Evolutionary conservation across 768 basidiomycete species (phyloP).

Genomic region (Mycena haematopus): DNA sequence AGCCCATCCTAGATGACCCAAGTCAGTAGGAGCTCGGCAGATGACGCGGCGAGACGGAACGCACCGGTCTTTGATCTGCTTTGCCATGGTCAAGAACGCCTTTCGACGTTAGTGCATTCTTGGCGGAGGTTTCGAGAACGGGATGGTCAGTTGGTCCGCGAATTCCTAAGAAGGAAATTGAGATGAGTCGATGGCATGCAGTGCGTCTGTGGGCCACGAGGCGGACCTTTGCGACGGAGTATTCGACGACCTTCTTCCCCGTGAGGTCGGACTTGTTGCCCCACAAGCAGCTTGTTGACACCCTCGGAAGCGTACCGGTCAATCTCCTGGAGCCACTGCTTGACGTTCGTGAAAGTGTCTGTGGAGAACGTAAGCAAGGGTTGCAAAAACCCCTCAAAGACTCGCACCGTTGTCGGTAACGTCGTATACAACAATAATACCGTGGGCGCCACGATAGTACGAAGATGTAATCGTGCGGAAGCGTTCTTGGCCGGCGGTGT

Average conservation of each 20-base stretch:
- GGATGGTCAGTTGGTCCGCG: slow-evolving; percentile 92
- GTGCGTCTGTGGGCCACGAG: slow-evolving; percentile 2
- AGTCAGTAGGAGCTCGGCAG: slow-evolving; percentile 9
- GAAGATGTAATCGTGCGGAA: slow-evolving; percentile 99
- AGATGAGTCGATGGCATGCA: background rate
- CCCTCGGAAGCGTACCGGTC: slow-evolving; percentile 97
- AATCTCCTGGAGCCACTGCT: slow-evolving; percentile 82
- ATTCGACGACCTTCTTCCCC: slow-evolving; percentile 87
- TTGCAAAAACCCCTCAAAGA: background rate
- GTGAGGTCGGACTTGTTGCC: slow-evolving; percentile 99
- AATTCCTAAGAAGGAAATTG: slow-evolving; percentile 61
- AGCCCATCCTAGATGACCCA: slow-evolving; percentile 58
- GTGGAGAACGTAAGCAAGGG: background rate
- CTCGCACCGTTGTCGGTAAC: slow-evolving; percentile 90
- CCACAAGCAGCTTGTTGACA: slow-evolving; percentile 97
- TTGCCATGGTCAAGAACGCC: slow-evolving; percentile 95
- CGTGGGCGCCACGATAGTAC: slow-evolving; percentile 99
- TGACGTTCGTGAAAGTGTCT: slow-evolving; percentile 26
- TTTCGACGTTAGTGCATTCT: slow-evolving; percentile 96
- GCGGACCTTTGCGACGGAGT: slow-evolving; percentile 81
- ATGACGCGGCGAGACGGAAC: background rate
- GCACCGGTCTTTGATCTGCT: slow-evolving; percentile 59
- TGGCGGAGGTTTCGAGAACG: slow-evolving; percentile 98
- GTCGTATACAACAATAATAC: slow-evolving; percentile 98
- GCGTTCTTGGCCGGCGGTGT: slow-evolving; percentile 97